Conservation (phyloP, 352 stramenopile species). For the Phytophthora pinifolia region DNA sequence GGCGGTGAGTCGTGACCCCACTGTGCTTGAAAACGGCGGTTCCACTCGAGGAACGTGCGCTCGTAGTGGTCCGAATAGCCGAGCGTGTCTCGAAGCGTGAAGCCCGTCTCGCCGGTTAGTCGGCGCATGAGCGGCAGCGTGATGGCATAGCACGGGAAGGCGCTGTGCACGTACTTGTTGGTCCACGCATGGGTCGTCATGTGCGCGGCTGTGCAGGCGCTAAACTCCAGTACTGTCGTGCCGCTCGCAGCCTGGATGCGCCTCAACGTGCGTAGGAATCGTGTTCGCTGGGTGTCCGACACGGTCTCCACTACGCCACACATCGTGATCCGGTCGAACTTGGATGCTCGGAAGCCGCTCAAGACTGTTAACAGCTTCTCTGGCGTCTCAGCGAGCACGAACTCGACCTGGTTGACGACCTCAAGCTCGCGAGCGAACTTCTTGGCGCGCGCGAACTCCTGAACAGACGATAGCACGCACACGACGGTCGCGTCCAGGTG, state of each 20-base stretch:
- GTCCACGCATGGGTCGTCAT: conserved; percentile 77
- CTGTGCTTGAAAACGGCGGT: conserved; percentile 69
- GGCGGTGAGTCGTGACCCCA: conserved; percentile 35
- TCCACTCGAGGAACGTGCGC: conserved; percentile 83
- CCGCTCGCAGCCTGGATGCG: conserved; percentile 56
- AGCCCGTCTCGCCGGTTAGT: conserved; percentile 51
- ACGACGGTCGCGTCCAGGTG: conserved; percentile 49
- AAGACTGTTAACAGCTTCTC: conserved; percentile 63
- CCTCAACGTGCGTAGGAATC: conserved; percentile 66
- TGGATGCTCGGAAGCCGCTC: conserved; percentile 50
- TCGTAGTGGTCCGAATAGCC: conserved; percentile 83
- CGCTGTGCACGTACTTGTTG: conserved; percentile 84
- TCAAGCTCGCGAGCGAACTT: conserved; percentile 62
- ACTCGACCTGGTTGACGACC: conserved; percentile 65
- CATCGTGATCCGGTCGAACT: conserved; percentile 71
- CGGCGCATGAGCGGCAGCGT: conserved; percentile 52
- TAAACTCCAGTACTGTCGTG: conserved; percentile 67
- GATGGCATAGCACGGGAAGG: conserved; percentile 58
- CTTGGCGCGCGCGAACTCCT: conserved; percentile 58
- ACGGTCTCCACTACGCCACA: conserved; percentile 62
- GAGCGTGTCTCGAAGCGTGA: conserved; percentile 62
- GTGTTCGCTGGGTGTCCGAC: conserved; percentile 36
- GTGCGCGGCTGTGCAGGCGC: conserved; percentile 57
- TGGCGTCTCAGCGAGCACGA: conserved; percentile 64
- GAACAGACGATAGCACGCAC: conserved; percentile 54